phyloP scores from a whole-genome alignment of 768 basidiomycete genomes.

The Kwoniella sp. region DNA sequence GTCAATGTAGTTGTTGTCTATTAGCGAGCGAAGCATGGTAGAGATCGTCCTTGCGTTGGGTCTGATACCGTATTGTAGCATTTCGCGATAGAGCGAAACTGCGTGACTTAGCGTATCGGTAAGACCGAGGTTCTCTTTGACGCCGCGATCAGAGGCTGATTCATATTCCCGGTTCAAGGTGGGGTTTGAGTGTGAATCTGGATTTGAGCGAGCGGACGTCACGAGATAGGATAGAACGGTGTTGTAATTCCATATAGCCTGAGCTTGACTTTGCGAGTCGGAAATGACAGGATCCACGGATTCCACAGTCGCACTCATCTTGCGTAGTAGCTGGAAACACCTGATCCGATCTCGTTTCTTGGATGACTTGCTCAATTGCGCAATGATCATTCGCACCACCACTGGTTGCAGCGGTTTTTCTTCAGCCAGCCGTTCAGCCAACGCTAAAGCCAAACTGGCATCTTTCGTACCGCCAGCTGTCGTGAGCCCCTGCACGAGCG shows the following conservation, averaged over 20 bases:
- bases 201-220: neutral
- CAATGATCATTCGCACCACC: constrained; percentile 8
- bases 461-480: constrained; percentile 14
- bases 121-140: neutral
- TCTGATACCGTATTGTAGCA: constrained; percentile 22
- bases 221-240: constrained; percentile 15
- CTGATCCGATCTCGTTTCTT: constrained; percentile 10
- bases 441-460: constrained; percentile 19
- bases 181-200: neutral
- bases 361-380: constrained; percentile 7
- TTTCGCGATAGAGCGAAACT: constrained; percentile 29
- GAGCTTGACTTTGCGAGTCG: neutral
- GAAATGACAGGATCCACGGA: neutral
- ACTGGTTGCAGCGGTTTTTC: neutral
- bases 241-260: constrained; percentile 13
- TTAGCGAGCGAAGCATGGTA: constrained; percentile 21
- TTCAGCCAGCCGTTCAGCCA: constrained; percentile 14
- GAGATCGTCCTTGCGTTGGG: constrained; percentile 24
- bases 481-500: constrained; percentile 29
- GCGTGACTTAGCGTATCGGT: constrained; percentile 18
- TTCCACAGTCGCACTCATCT: neutral
- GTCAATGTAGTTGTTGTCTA: constrained; percentile 24
- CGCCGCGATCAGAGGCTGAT: neutral
- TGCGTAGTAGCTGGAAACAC: constrained; percentile 16
- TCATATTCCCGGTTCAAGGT: neutral